A percentile compares a stretch with the other conserved stretches of the same genome.
These are phyloP conservation scores for Rhizopus sp. DNA, from an alignment of 371 early-diverging fungal species.

Conservation along the genomic window DNA sequence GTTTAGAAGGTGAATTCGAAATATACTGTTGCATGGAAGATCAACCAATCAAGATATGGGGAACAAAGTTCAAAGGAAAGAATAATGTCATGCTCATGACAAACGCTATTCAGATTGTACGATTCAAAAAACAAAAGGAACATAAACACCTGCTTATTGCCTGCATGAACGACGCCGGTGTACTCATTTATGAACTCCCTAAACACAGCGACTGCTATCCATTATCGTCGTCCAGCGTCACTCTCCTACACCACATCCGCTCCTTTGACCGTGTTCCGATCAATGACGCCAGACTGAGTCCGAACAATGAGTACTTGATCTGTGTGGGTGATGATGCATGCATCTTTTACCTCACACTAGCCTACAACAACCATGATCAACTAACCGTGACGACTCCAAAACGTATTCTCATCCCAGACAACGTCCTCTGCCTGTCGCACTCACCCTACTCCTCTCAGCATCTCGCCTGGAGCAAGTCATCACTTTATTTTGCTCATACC, in stretches of 20 bases:
- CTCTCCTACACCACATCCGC: constrained; percentile 34
- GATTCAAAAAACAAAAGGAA: constrained; percentile 37
- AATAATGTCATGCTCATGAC: constrained; percentile 51
- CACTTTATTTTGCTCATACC: constrained; percentile 59
- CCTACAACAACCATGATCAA: constrained; percentile 7
- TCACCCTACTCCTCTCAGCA: constrained; percentile 50
- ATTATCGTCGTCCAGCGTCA: constrained; percentile 15
- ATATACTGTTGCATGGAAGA: constrained; percentile 53
- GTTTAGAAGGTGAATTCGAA: constrained; percentile 47
- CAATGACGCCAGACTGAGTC: constrained; percentile 62
- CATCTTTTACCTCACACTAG: constrained; percentile 19
- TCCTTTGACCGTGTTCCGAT: constrained; percentile 48
- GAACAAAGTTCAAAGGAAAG: constrained; percentile 37
- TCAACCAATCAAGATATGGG: constrained; percentile 39
- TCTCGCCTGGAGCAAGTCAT: constrained; percentile 57
- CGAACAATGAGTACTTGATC: constrained; percentile 48
- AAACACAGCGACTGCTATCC: constrained; percentile 33
- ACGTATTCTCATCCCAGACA: constrained; percentile 5
- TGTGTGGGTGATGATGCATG: constrained; percentile 56
- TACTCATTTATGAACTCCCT: constrained; percentile 47
- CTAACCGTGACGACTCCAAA: constrained; percentile 1
- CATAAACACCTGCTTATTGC: constrained; percentile 31
- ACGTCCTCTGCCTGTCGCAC: constrained; percentile 1
- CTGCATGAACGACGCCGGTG: constrained; percentile 54
- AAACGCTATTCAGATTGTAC: constrained; percentile 58